Base-by-base conservation (phyloP, 228 moss, liverwort and hornwort species). In the Sphagnum fallax region DNA sequence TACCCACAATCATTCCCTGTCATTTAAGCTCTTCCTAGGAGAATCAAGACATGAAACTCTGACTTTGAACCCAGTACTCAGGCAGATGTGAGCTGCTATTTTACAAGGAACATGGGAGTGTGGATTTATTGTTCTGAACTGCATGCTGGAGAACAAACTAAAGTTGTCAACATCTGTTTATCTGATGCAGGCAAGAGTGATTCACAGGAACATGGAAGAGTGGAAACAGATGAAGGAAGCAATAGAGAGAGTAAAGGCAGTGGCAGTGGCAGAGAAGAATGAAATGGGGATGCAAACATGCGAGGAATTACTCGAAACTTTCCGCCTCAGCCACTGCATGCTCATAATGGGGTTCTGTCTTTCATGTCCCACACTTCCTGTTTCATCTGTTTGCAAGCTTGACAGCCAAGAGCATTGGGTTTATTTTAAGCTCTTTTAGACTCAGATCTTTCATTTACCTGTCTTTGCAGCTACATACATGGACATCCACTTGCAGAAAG, bases 281-380 rank as follows among this genome's bases (percentile, higher is more conserved):
- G 89, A 87, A 69, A 73, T 87, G 67, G 83, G 80, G 63, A 73
- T 84, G 64, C 80, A 65, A 57, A 96, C 89, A n/a, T 81, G 79
- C 75, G 91, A 82, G 80, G 96, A 96, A 73, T 84, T 96, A 57
- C 84, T 92, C 47, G 84, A 96, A 80, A 84, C 92, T 47, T 76
- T 96, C 80, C 84, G 77, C 71, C 86, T 96, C 47, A 96, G 86
- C 69, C 89, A 92, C 15, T 89, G 92, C 81, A 81, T 96, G 84
- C 86, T 96, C 52, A 73, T 96, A 53, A 96, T 96, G 96, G 96
- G 92, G 96, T 96, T 48, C 48, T 67, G 53, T 52, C 16, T 67
- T 57, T 52, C 6, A 48, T 11, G 52, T 55, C 55, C 8, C 4
- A 32, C 32, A 2, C 32, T 32, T 32, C 32, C 32, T 32, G 32